Percentiles rank a stretch among this genome's conserved stretches.
These are phyloP conservation scores for Phytophthora meadii DNA, from an alignment of 352 stramenopile species.

Conservation along the genomic window DNA sequence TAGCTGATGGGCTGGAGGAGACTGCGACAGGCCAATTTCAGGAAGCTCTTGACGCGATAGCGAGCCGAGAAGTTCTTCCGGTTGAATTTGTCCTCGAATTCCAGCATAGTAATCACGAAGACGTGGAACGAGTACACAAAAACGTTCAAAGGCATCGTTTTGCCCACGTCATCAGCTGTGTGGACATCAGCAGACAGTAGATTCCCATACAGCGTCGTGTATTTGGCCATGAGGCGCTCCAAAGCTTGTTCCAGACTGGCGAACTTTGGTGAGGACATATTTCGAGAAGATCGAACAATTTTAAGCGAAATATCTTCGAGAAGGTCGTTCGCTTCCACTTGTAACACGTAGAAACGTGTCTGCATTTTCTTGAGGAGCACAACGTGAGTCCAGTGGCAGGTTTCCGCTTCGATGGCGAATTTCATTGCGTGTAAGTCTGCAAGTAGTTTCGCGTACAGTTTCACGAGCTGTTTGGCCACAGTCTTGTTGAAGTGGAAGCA, in stretches of 20 bases:
- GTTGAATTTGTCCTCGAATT: conserved; percentile 79
- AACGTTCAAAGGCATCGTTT: conserved; percentile 78
- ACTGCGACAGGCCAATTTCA: conserved; percentile 50
- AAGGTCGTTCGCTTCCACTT: conserved; percentile 68
- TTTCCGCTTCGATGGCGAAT: conserved; percentile 75
- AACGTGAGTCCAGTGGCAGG: conserved; percentile 64
- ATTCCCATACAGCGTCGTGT: conserved; percentile 62
- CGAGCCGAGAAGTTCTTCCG: conserved; percentile 68
- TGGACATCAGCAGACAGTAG: conserved; percentile 50
- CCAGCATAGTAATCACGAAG: conserved; percentile 63
- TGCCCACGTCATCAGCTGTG: conserved; percentile 57
- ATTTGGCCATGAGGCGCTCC: conserved; percentile 62
- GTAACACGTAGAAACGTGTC: conserved; percentile 69
- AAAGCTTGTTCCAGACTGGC: conserved; percentile 58
- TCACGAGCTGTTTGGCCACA: conserved; percentile 70
- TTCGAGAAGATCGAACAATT: conserved; percentile 35
- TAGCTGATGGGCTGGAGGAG: conserved; percentile 56
- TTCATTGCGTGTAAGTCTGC: conserved; percentile 75
- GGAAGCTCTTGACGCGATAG: conserved; percentile 64
- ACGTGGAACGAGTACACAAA: conserved; percentile 86
- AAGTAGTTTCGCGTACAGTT: conserved; percentile 63
- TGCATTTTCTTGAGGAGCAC: conserved; percentile 73
- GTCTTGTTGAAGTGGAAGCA: conserved; percentile 80
- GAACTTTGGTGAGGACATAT: conserved; percentile 62
- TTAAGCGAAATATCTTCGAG: conserved; percentile 70